Evolutionary conservation across 495 filamentous ascomycete species (phyloP).

Genomic region (Hypoxylon lienhwacheense): DNA sequence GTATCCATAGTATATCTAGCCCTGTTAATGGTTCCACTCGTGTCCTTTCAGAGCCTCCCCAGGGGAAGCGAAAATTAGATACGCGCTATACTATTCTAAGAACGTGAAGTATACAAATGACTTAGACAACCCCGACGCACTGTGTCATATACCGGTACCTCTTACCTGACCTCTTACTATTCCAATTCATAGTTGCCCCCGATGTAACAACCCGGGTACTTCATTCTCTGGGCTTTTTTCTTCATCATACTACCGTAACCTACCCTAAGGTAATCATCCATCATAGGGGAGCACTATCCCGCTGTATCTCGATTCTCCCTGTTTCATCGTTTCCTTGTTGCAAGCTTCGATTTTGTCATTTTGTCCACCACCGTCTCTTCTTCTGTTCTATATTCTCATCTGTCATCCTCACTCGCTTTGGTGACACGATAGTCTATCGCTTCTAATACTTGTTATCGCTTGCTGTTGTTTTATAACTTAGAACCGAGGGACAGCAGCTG

Average conservation of each 20-base stretch:
- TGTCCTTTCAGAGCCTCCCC: constrained; percentile 21
- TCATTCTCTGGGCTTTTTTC: no score
- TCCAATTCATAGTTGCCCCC: no score
- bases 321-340: constrained; percentile 14
- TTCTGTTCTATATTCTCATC: constrained; percentile 36
- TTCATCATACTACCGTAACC: no score
- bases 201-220: no score
- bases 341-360: constrained; percentile 29
- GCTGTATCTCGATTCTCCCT: constrained; percentile 14
- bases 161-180: no score
- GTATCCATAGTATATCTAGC: constrained; percentile 3
- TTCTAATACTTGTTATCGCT: constrained; percentile 38
- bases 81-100: constrained; percentile 24
- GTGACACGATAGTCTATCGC: constrained; percentile 48
- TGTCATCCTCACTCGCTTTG: constrained; percentile 55
- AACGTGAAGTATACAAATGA: background rate
- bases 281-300: constrained; percentile 25
- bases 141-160: constrained; percentile 31
- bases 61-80: constrained; percentile 33
- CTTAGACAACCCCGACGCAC: no score
- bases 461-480: constrained; percentile 32
- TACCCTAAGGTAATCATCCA: no score
- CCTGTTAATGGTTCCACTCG: constrained; percentile 1
- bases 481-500: constrained; percentile 12
- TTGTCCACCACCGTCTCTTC: constrained; percentile 7